A percentile compares a stretch with the other conserved stretches of the same genome.
Conservation (phyloP, 2,329 filamentous ascomycete genomes). For the Neofusicoccum umdonicola region DNA sequence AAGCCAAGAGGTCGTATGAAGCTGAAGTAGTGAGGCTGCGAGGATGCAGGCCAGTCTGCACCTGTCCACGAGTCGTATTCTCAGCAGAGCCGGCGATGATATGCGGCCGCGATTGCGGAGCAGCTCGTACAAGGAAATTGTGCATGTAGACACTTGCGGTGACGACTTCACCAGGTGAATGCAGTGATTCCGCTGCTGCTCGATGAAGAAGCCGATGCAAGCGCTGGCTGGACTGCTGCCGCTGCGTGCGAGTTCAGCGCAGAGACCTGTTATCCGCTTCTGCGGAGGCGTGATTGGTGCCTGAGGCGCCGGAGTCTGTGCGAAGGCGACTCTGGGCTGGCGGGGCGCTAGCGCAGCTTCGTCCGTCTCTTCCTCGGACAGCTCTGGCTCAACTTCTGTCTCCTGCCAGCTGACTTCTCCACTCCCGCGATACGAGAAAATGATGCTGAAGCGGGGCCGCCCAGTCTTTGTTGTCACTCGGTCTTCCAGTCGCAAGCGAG, state of each 20-base stretch:
- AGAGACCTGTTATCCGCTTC: neutral
- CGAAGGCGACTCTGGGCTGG: neutral
- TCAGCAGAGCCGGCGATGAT: neutral
- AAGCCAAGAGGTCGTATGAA: neutral
- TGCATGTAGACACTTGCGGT: neutral
- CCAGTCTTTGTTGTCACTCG: neutral
- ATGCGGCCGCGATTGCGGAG: neutral
- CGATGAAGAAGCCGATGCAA: neutral
- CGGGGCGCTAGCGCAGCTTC: too few species aligned
- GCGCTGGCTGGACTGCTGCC: neutral
- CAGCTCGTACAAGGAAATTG: slow-evolving; percentile 6
- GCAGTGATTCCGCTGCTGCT: neutral
- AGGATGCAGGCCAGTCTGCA: neutral
- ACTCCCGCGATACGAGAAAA: neutral
- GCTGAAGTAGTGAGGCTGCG: neutral
- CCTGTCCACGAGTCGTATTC: neutral
- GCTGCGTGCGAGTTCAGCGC: neutral
- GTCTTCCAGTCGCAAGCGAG: neutral
- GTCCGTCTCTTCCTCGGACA: too few species aligned
- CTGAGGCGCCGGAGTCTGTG: neutral
- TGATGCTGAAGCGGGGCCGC: neutral
- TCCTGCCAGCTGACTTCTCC: slow-evolving; percentile 2
- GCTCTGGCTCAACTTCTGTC: neutral
- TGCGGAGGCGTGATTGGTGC: neutral
- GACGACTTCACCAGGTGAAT: neutral